These are phyloP conservation scores for Termitomyces sp. DNA, from an alignment of 768 basidiomycete species.

Conservation along the genomic window DNA sequence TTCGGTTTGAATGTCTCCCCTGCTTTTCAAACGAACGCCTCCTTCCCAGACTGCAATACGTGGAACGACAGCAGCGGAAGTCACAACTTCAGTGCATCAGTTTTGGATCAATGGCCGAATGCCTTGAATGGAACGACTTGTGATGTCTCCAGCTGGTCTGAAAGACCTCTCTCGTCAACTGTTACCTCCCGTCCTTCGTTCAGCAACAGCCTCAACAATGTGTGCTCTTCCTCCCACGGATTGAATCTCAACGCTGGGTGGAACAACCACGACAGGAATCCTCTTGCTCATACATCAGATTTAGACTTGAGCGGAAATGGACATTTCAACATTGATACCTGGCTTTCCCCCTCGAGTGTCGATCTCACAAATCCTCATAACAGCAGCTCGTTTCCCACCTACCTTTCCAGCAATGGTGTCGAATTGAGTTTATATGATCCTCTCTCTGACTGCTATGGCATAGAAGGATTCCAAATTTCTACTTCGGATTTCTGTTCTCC, in stretches of 20 bases:
- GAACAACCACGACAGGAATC: background rate
- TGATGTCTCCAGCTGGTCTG: background rate
- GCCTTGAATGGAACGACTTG: background rate
- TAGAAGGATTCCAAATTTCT: background rate
- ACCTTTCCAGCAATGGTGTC: background rate
- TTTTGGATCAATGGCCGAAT: background rate
- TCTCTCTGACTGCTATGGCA: background rate
- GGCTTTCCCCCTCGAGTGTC: background rate
- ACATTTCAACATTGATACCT: background rate
- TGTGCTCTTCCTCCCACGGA: background rate
- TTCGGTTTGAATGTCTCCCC: background rate
- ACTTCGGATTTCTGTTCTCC: background rate
- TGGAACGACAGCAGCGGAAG: background rate
- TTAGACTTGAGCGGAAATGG: background rate
- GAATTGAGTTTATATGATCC: background rate
- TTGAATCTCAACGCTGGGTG: background rate
- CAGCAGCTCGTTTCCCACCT: background rate
- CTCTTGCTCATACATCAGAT: background rate
- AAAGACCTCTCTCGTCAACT: background rate
- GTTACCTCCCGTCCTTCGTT: background rate
- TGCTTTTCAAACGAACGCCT: background rate
- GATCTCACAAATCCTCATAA: background rate
- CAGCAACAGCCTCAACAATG: too few species aligned
- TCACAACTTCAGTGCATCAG: background rate
- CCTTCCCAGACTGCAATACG: background rate